Base-by-base conservation (phyloP, 305 asterid species). In the Fraxinus velutina region DNA sequence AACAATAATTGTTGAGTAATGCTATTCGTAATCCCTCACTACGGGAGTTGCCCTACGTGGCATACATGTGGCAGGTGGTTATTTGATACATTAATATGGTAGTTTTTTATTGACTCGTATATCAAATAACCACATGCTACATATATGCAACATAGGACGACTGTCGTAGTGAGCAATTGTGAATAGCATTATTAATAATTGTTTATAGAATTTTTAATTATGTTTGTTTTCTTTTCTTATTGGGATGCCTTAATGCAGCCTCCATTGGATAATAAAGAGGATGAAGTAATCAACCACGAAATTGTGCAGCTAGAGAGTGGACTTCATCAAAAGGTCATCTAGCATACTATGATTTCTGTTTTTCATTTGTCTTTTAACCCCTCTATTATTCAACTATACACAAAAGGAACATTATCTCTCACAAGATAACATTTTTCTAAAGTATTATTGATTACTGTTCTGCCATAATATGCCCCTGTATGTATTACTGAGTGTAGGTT, bases 251-350 rank as follows among this genome's bases (percentile, higher is more conserved):
- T 82, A 73, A 32, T 81, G 76, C 90, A 94, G 99, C 98, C 99
- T 66, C 93, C 91, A 27, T 83, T 94, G 89, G 95, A 88, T 42
- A 97, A 91, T 85, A 96, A 93, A 90, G 99, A 94, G 84, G 97
- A 91, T 52, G 92, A 88, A 78, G 82, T 82, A 68, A 85, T 92
- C 83, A 77, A 87, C 83, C 91, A 90, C 79, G 94, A 94, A 88
- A 84, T 94, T 86, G 85, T 83, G 85, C 96, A 80, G 88, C 91
- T 94, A 81, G 91, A 91, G 86, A 82, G 50, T 75, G 88, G 86
- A 79, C 93, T 93, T 85, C 84, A 72, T 75, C 97, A 90, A 81
- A 90, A 92, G 97, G 98, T 94, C 79, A 80, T 78, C 73, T 80
- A 78, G 66, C 85, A 52, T 6, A 19, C 75, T 30, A 21, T 39